Evolutionary conservation across 2,329 filamentous ascomycete genomes (phyloP), one percentile per base, ranked within the genome.

Genomic region (Neofusicoccum sp.): DNA sequence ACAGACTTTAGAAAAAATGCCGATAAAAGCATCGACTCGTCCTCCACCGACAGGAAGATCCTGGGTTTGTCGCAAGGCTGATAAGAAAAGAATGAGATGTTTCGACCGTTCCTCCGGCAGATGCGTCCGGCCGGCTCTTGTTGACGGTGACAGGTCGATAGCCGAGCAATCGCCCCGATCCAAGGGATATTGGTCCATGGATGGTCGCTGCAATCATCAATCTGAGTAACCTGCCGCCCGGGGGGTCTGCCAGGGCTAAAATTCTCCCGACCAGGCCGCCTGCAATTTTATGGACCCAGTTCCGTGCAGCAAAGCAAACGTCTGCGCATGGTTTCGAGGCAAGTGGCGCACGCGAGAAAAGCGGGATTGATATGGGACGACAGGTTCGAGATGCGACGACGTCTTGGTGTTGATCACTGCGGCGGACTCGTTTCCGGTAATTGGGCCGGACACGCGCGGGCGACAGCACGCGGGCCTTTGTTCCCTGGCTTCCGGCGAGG

Each of bases 371-470:
- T 16, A 11, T 30, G 24, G 30, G 14, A 28, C 20, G 14, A 20
- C 14, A 8, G 4, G 5, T 9, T n/a, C 7, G 26, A 34, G 30
- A 51, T 31, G 47, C 47, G 31, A 36, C 38, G 47, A 51, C 38
- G 45, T 24, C 47, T 38, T 24, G n/a, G 7, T 26, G 16, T 12
- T n/a, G 45, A 51, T 34, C 31, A 20, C n/a, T 6, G n/a, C 3
- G n/a, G 31, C 16, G 47, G 47, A 24, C 47, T 51, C 47, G 47
- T 31, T 36, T 26, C 47, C 47, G 47, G 31, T 51, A 51, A 51
- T 51, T 51, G 47, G 31, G 31, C 30, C n/a, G n/a, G n/a, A n/a
- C n/a, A n/a, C n/a, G n/a, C n/a, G n/a, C n/a, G n/a, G n/a, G n/a
- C n/a, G n/a, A n/a, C n/a, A n/a, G n/a, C n/a, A n/a, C n/a, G n/a